Conservation (phyloP, 176 grass and related monocot species). For the Eleusine indica region DNA sequence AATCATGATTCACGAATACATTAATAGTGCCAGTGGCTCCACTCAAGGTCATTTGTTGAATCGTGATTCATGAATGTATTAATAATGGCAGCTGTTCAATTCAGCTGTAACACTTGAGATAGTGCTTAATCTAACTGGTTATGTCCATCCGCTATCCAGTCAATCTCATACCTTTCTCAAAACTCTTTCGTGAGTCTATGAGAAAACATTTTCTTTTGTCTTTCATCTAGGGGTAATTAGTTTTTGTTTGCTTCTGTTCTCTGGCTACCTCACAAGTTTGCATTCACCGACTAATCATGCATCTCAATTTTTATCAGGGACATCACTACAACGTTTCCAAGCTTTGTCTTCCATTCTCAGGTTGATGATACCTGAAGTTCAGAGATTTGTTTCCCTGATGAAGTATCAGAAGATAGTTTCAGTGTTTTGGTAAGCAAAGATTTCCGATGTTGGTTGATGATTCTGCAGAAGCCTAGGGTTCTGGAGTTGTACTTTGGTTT, state of each 20-base stretch:
- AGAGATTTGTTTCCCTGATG: not conserved
- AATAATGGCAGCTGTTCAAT: not conserved
- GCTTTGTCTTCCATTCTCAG: conserved; percentile 73
- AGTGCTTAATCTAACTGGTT: not conserved
- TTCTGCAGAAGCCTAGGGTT: not conserved
- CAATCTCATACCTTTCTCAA: not conserved
- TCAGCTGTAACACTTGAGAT: not conserved
- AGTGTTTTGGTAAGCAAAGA: conserved; percentile 41
- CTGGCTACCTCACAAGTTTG: not conserved
- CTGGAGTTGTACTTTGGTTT: not conserved
- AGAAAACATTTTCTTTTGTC: not conserved
- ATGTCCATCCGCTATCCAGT: not conserved
- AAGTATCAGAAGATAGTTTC: conserved; percentile 20
- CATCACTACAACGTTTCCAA: conserved; percentile 71
- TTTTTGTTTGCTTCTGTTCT: not conserved
- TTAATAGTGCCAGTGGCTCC: not conserved
- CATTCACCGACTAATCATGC: conserved; percentile 13
- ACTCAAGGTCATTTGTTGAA: not conserved
- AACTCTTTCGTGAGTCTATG: not conserved
- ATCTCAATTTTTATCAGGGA: conserved; percentile 41
- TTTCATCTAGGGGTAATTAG: not conserved
- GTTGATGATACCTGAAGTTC: conserved; percentile 53
- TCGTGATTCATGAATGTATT: not conserved
- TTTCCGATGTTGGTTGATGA: not conserved
- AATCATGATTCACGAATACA: not conserved